Percentiles rank a stretch among this genome's conserved stretches.
Conservation (phyloP, 2,329 filamentous ascomycete genomes). For the Dendryphion nanum region DNA sequence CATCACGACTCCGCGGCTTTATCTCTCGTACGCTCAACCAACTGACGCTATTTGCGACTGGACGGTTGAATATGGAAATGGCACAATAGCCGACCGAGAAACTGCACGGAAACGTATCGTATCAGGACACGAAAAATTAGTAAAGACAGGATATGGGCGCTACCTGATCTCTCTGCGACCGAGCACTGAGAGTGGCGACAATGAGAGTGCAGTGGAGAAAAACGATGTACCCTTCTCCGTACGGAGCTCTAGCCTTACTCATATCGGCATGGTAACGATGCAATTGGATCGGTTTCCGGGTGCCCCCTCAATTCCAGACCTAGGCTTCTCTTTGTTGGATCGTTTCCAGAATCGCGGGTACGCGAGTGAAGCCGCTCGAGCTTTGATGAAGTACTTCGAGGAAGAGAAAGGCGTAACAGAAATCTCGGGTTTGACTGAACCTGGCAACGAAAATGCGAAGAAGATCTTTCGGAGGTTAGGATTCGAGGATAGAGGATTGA, state of each 20-base stretch:
- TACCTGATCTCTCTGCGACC: not conserved
- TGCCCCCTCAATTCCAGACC: not conserved
- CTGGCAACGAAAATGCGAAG: conserved; percentile 16
- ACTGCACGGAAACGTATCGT: not conserved
- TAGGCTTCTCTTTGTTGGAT: not conserved
- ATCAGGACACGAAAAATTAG: not conserved
- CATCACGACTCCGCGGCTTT: no score
- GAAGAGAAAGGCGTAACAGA: conserved; percentile 2
- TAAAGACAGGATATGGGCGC: not conserved
- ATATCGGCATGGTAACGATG: not conserved
- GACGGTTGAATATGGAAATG: no score
- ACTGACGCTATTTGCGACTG: no score
- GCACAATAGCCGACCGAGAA: not conserved
- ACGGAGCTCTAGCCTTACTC: no score
- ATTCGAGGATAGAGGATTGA: conserved; percentile 15
- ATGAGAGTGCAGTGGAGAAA: not conserved
- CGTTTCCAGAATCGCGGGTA: not conserved
- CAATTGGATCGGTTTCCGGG: not conserved
- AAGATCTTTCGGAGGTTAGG: conserved; percentile 17
- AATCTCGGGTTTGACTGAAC: conserved; percentile 16
- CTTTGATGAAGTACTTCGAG: conserved; percentile 1
- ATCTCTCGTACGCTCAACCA: no score
- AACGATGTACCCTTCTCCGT: no score
- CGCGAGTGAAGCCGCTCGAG: not conserved
- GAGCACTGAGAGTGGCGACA: not conserved